Conservation (phyloP, 306 rosid species). For the Sicyos edulis region DNA sequence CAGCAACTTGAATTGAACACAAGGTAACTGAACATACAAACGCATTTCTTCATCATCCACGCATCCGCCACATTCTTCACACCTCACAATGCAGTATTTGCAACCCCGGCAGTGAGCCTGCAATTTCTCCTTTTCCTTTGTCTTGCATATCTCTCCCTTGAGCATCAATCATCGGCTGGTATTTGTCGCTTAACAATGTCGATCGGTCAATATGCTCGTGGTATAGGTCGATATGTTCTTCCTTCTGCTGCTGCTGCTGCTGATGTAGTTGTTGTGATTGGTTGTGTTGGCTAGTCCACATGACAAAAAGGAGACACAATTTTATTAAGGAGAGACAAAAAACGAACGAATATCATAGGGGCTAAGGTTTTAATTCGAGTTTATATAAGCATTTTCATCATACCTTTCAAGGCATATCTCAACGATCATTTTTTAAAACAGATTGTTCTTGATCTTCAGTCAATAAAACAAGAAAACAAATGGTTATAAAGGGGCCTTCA, state of each 20-base stretch:
- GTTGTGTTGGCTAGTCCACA: too few species aligned
- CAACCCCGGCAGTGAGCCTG: slow-evolving; percentile 50
- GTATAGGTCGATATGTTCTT: slow-evolving; percentile 11
- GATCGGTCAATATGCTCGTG: slow-evolving; percentile 25
- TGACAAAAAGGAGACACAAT: too few species aligned
- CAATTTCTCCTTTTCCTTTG: slow-evolving; percentile 26
- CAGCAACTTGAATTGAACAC: slow-evolving; percentile 55
- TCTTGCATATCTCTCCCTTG: slow-evolving; percentile 46
- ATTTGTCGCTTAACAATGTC: slow-evolving; percentile 21
- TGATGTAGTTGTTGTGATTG: slow-evolving; percentile 21
- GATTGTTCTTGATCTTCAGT: too few species aligned
- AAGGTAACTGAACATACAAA: slow-evolving; percentile 49
- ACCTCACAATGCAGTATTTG: slow-evolving; percentile 57
- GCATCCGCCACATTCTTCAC: slow-evolving; percentile 71
- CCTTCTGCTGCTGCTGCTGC: slow-evolving; percentile 23
- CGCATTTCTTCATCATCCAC: slow-evolving; percentile 30
- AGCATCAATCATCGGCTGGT: slow-evolving; percentile 44
- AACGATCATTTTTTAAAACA: too few species aligned
- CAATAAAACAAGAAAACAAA: too few species aligned
- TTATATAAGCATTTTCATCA: too few species aligned
- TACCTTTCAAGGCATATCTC: too few species aligned
- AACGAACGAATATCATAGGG: too few species aligned
- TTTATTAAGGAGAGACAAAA: too few species aligned
- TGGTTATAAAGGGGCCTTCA: too few species aligned
- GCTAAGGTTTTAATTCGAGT: too few species aligned